Base-by-base conservation (phyloP, 305 asterid species). In the Fraxinus ornus region DNA sequence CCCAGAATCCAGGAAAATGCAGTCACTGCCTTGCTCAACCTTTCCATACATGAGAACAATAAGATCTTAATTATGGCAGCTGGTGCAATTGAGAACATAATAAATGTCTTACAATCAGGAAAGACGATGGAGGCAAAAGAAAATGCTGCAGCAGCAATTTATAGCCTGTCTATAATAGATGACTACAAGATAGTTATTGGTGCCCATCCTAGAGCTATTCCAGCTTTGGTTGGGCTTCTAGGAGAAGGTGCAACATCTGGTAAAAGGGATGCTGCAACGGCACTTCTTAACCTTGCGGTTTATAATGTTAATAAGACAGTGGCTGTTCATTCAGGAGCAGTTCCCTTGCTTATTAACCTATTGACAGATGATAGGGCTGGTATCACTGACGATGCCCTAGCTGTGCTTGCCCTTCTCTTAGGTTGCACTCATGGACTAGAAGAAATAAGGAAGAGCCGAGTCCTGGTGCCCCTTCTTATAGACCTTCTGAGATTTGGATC, bases 401-500 rank as follows among this genome's bases (percentile, higher is more conserved):
- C 91, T 0, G 89, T 94, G 88, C 97, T 93, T n/a, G 89, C 94
- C 12, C 90, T 93, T 78, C 90, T 94, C 79, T 81, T 90, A 71
- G 91, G 94, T 37, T 89, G 95, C 84, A 78, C 84, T n/a, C 88
- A 91, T 88, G 97, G 98, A 44, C 84, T 92, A n/a, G 93, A 90
- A 74, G 97, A 93, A 80, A 87, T 93, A 37, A 86, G 91, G 83
- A 91, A 88, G 85, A 91, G 88, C 33, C 82, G 89, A 80, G 75
- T 84, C 21, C 84, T 94, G 79, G 90, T 94, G 3, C 91, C 92
- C 37, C 91, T 93, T 84, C 94, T 94, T 47, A 85, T 94, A 33
- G 98, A 94, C 79, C 96, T 94, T 75, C 76, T 94, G 88, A 92
- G 98, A 85, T 89, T 93, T 78, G 97, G 97, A 62, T 91, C 98